phyloP scores from a whole-genome alignment of 345 rosid genomes.

The Hibiscus tridactylites region DNA sequence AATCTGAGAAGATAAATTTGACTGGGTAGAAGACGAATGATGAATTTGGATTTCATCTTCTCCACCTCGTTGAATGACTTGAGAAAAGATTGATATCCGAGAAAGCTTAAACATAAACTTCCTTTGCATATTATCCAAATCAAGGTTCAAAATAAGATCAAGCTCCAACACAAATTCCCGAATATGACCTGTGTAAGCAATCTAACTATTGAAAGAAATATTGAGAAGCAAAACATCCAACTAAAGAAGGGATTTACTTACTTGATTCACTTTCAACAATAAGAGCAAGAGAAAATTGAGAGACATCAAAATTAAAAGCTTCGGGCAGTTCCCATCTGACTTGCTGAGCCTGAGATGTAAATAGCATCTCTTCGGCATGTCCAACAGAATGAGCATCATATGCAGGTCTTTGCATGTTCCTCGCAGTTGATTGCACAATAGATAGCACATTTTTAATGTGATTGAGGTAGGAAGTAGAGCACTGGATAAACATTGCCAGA shows the following conservation, averaged over 20 bases:
- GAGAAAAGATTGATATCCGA: conserved; percentile 58
- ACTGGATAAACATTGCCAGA: conserved; percentile 34
- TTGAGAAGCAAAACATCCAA: conserved; percentile 9
- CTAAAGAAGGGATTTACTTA: conserved; percentile 26
- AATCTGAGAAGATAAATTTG: conserved; percentile 32
- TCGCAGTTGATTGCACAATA: conserved; percentile 22
- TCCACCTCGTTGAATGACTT: conserved; percentile 32
- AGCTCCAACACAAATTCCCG: conserved; percentile 54
- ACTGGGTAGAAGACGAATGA: conserved; percentile 40
- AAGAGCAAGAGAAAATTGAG: conserved; percentile 54
- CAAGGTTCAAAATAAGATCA: conserved; percentile 46
- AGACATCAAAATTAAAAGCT: conserved; percentile 35
- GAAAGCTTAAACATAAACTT: conserved; percentile 52
- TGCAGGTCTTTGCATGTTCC: conserved; percentile 27
- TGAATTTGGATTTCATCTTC: conserved; percentile 44
- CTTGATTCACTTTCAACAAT: conserved; percentile 53
- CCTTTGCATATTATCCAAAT: conserved; percentile 29
- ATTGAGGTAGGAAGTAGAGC: conserved; percentile 36
- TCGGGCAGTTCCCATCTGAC: conserved; percentile 30
- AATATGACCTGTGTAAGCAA: conserved; percentile 45
- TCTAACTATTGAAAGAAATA: conserved; percentile 14
- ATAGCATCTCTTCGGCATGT: conserved; percentile 17
- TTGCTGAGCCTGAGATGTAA: conserved; percentile 20
- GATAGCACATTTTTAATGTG: conserved; percentile 26
- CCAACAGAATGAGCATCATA: conserved; percentile 13